Base-by-base conservation (phyloP, 108 stramenopile species). In the Pseudonitzschia delicatissima region DNA sequence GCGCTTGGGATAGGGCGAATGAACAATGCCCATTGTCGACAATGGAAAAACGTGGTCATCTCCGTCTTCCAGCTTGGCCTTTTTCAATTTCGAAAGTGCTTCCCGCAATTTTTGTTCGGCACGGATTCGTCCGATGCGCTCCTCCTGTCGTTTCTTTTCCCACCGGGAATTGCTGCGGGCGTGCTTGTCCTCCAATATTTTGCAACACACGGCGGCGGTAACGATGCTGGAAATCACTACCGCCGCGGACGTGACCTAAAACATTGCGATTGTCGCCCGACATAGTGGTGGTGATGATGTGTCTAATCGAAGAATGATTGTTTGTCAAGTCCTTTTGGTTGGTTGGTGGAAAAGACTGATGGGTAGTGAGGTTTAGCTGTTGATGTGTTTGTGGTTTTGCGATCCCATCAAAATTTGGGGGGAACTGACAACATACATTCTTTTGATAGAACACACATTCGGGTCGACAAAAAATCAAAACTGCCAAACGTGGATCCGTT, bases 51-150 rank as follows among this genome's bases (percentile, higher is more conserved):
- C 48, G 55, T 75, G 39, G 25, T 65, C 66, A 32, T 31, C 64
- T 9, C 18, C 34, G 5, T 11, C 49, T 39, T 64, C 49, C 29
- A 36, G 29, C 18, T 37, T 49, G 21, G 31, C 32, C n/a, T 76
- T 59, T 40, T 84, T 70, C 23, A 57, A 25, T 55, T 72, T 57
- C 15, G 77, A 80, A 25, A 85, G 72, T 5, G 71, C 74, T 0
- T 80, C 66, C 11, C 91, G 84, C 34, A 92, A 61, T 57, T 85
- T 85, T 32, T 82, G 74, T 71, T 92, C 91, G 15, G 91, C 91
- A n/a, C 87, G 74, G 32, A 92, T 90, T n/a, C 91, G 61, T 5
- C 91, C 91, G 21, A 66, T 87, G 1, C 91, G 75, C 72, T 92
- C 91, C n/a, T 87, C 78, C 33, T 69, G 68, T 23, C 91, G 77